phyloP scores from a whole-genome alignment of 768 basidiomycete species.

The Tylopilus balloui region DNA sequence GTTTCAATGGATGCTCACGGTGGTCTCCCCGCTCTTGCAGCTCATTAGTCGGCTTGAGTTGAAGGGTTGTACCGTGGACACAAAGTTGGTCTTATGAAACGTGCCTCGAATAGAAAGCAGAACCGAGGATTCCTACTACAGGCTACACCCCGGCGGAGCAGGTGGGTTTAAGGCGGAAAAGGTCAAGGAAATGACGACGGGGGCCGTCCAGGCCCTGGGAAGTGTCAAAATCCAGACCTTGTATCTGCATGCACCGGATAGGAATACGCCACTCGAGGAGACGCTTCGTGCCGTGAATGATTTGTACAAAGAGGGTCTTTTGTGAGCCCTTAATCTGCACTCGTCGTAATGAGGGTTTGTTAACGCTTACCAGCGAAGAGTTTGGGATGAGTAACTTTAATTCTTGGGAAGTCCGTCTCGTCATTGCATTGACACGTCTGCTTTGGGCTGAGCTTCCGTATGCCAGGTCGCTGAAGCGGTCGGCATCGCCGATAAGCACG shows the following conservation, averaged over 20 bases:
- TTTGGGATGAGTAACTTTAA: slow-evolving; percentile 13
- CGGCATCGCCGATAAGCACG: slow-evolving; percentile 38
- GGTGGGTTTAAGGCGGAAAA: not conserved
- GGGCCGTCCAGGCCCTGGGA: not conserved
- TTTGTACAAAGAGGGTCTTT: slow-evolving; percentile 47
- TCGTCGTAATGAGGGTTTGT: not conserved
- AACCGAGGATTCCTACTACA: not conserved
- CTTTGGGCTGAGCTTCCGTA: not conserved
- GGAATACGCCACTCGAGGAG: slow-evolving; percentile 41
- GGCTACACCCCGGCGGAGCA: slow-evolving; percentile 33
- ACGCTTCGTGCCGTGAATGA: slow-evolving; percentile 46
- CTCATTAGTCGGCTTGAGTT: slow-evolving; percentile 14
- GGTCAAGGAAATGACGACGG: not conserved
- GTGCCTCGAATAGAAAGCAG: not conserved
- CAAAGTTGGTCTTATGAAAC: slow-evolving; percentile 10
- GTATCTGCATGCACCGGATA: slow-evolving; percentile 35
- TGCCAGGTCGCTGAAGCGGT: slow-evolving; percentile 42
- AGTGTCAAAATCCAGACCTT: slow-evolving; percentile 3
- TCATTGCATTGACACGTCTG: not conserved
- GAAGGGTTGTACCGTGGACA: slow-evolving; percentile 19
- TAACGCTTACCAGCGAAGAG: slow-evolving; percentile 5
- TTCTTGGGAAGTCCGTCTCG: slow-evolving; percentile 31
- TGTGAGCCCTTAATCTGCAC: slow-evolving; percentile 29
- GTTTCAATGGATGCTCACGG: not conserved
- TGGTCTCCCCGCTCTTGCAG: not conserved